These are phyloP conservation scores for Phycomyces nitens DNA, from an alignment of 192 early-diverging fungal species.

Conservation along the genomic window DNA sequence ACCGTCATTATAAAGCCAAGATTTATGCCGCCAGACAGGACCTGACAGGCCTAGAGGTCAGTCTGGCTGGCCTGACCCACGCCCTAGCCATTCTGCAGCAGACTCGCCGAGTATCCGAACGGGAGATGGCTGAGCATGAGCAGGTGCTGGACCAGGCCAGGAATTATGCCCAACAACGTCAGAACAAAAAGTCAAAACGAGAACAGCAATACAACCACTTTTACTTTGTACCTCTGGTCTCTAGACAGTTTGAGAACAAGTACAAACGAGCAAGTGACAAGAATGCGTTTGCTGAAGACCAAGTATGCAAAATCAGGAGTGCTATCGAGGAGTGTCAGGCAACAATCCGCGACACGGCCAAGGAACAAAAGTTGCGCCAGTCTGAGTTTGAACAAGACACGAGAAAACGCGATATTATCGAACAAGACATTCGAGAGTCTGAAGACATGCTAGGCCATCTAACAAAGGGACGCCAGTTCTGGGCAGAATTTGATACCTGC, in stretches of 20 bases:
- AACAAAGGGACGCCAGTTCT: constrained; percentile 9
- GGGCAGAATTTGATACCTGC: constrained; percentile 12
- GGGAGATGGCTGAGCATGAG: constrained; percentile 7
- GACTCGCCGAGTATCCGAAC: constrained; percentile 1
- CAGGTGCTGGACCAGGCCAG: constrained; percentile 10
- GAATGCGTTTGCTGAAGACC: constrained; percentile 21
- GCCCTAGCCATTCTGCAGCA: background rate
- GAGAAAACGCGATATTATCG: constrained; percentile 2
- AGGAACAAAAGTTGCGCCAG: background rate
- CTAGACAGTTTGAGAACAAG: constrained; percentile 21
- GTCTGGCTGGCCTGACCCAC: background rate
- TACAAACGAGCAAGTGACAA: constrained; percentile 26
- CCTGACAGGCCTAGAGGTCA: background rate
- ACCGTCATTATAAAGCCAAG: background rate
- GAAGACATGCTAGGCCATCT: background rate
- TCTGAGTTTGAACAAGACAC: constrained; percentile 1
- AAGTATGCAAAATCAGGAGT: constrained; percentile 17
- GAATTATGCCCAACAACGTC: constrained; percentile 19
- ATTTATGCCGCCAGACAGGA: background rate
- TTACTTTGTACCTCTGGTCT: constrained; percentile 22
- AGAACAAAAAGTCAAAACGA: constrained; percentile 21
- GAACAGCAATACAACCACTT: constrained; percentile 25
- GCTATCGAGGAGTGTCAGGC: constrained; percentile 11
- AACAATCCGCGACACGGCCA: constrained; percentile 5
- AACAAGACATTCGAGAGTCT: background rate